Base-by-base conservation (phyloP, 1,284 basidiomycete genomes). In the Marasmius sp. region DNA sequence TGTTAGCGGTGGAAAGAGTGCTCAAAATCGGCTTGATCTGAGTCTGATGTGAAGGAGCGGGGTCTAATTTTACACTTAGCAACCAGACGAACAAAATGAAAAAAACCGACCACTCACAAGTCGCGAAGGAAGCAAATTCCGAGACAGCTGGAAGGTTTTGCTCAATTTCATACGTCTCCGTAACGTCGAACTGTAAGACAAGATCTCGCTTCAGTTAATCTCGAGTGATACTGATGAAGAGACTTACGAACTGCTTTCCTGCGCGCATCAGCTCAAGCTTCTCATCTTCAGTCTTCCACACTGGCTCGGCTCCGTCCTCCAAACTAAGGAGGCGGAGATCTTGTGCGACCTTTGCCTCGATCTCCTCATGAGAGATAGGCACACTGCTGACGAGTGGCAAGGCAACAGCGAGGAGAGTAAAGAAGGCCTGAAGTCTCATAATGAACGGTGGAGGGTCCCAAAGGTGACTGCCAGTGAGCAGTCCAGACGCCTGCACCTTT, bases 121-220 rank as follows among this genome's bases (percentile, higher is more conserved):
- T 68, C n/a, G 69, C 65, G 43, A 69, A 69, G 2, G 69, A 64
- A 12, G 72, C 67, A 54, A 67, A 59, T 22, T 62, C 69, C 34
- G 66, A 53, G 11, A 59, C 54, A 10, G 27, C 16, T 12, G 66
- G 57, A 7, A 65, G 56, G 37, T 67, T 60, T 60, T 77, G 76
- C 67, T 82, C 74, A 47, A 79, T 71, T 71, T 85, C 84, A 58
- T 85, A 82, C 16, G 80, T 76, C 68, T 86, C 84, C 0, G 83
- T 83, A 39, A 85, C 74, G 65, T 80, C 79, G 60, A 80, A 79
- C 78, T 79, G 47, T 11, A 61, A 22, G 52, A 18, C 20, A 56
- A n/a, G 34, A 14, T 54, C 33, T 56, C 33, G 14, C 47, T 12
- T 45, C 27, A n/a, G 45, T 56, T 45, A 20, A 52, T 7, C 48